Conservation (phyloP, 306 rosid genomes). For the Rosa rugosa region DNA sequence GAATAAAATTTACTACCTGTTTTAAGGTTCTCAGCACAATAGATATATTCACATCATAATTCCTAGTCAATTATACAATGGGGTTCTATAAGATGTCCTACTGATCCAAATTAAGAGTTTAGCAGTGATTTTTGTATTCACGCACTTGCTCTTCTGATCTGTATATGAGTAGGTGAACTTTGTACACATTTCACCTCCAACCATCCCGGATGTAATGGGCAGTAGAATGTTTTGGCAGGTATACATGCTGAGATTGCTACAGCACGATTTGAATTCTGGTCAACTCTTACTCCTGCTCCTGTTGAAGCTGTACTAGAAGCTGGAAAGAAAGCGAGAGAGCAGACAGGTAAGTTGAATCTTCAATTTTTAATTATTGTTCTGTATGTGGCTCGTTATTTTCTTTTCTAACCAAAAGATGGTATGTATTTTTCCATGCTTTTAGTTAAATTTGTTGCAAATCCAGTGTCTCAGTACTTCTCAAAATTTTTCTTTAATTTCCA, state of each 20-base stretch:
- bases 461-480: constrained; percentile 4
- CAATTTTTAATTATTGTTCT: background rate
- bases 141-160: background rate
- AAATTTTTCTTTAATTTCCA: constrained; percentile 2
- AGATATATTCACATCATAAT: background rate
- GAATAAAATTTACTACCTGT: background rate
- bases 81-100: background rate
- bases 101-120: background rate
- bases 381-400: background rate
- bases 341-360: constrained; percentile 40
- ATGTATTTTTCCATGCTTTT: background rate
- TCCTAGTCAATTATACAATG: background rate
- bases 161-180: background rate
- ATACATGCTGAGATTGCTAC: constrained; percentile 79
- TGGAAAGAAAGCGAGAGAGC: constrained; percentile 73
- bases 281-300: constrained; percentile 64
- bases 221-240: constrained; percentile 47
- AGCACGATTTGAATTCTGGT: constrained; percentile 74
- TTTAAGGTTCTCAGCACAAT: background rate
- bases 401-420: background rate
- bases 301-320: constrained; percentile 68
- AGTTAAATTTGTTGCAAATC: background rate
- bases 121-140: background rate
- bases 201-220: background rate
- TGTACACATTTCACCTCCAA: background rate